phyloP scores from a whole-genome alignment of 2,329 filamentous ascomycete species.

The Mycosphaerella arachidis region DNA sequence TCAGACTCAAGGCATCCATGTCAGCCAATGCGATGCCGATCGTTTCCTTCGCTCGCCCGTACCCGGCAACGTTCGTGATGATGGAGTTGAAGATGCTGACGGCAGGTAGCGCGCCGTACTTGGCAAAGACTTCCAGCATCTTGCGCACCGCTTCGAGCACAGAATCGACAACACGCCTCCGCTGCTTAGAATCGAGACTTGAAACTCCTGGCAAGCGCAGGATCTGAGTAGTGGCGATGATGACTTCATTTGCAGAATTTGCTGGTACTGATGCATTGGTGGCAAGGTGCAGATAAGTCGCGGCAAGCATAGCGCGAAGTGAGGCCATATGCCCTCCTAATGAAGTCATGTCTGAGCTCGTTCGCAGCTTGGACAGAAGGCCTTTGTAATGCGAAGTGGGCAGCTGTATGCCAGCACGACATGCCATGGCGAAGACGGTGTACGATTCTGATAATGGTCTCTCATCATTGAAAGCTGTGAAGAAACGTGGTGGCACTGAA shows the following conservation, averaged over 20 bases:
- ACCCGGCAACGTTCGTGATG: constrained; percentile 34
- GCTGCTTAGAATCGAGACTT: constrained; percentile 15
- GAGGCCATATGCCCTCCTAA: constrained; percentile 12
- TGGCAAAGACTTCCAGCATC: constrained; percentile 29
- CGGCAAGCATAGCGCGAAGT: constrained; percentile 39
- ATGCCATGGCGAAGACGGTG: constrained; percentile 46
- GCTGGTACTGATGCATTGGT: constrained; percentile 34
- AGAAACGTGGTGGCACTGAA: constrained; percentile 39
- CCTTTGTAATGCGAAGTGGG: constrained; percentile 31
- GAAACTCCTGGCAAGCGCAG: constrained; percentile 23
- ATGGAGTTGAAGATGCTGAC: constrained; percentile 36
- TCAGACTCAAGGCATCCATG: constrained; percentile 25
- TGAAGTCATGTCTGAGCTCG: constrained; percentile 14
- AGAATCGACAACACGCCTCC: constrained; percentile 20
- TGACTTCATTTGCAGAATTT: constrained; percentile 37
- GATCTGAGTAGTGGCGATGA: constrained; percentile 32
- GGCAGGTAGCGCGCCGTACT: constrained; percentile 26
- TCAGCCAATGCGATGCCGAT: constrained; percentile 29
- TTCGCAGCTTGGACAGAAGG: constrained; percentile 33
- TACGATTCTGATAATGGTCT: constrained; percentile 46
- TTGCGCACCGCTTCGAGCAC: constrained; percentile 27
- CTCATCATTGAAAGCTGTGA: constrained; percentile 43
- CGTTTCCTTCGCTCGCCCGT: constrained; percentile 27
- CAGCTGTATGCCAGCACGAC: constrained; percentile 40
- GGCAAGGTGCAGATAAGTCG: constrained; percentile 40